Evolutionary conservation across 192 early-diverging fungal species (phyloP), one percentile per base, ranked within the genome.

Genomic region (Phycomyces blakesleeanus): DNA sequence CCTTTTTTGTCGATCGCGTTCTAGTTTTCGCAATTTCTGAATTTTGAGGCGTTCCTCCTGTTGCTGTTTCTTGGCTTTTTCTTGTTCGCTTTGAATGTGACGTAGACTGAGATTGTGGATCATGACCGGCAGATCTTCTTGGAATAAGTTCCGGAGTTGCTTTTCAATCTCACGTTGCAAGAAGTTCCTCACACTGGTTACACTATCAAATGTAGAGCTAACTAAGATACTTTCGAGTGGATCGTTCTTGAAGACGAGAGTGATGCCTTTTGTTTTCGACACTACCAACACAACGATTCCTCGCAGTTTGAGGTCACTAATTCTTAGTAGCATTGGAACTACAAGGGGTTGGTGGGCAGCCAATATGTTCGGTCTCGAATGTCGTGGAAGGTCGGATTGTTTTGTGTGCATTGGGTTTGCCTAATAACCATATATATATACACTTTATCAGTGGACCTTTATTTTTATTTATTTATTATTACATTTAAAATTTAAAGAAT

Each of bases 221-320:
- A 99, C 94, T 55, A 91, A 83, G 10, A 99, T 89, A 0, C 86
- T 89, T 44, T 98, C 95, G 25, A 99, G 72, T 12, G 97, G 96
- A 67, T 98, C 96, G 67, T 94, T 98, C 67, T 97, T 95, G 68
- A 99, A 98, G 14, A 93, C 94, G 50, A 99, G 80, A 0, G 96
- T 98, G 24, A 98, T 88, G 22, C 97, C 97, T 69, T 91, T 92
- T 52, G 88, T 80, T 74, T 96, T 92, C 62, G 94, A 94, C 1
- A 99, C 92, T 0, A 94, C 96, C 24, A 99, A 78, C 7, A 94
- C 93, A 29, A 96, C 84, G 55, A 98, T 96, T 0, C 96, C 97
- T n/a, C 90, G 79, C 15, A 99, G 72, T 53, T 90, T 86, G 6
- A 99, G 81, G 38, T 93, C 89, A 59, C 87, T 89, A 39, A 99